Conservation (phyloP, 2,329 filamentous ascomycete species). For the Chalara sp. region DNA sequence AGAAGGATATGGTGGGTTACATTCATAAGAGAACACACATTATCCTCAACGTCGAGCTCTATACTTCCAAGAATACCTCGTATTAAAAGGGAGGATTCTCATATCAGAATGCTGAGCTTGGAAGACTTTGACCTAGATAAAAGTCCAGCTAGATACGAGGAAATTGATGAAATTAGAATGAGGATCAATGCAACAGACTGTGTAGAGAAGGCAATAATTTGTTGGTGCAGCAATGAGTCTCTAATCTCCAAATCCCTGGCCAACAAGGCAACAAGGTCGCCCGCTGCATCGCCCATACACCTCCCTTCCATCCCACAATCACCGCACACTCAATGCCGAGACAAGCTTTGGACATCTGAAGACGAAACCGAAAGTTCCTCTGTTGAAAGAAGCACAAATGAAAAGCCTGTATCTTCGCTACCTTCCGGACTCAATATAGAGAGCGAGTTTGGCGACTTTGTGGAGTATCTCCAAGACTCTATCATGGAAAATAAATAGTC, state of each 20-base stretch:
- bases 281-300: no score
- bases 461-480: no score
- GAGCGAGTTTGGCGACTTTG: no score
- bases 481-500: no score
- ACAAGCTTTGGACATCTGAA: no score
- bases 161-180: conserved; percentile 1
- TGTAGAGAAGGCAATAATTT: conserved; percentile 8
- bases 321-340: no score
- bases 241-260: neutral
- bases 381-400: no score
- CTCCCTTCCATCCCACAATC: no score
- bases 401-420: no score
- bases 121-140: conserved; percentile 11
- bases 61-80: neutral
- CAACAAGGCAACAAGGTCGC: no score
- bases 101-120: conserved; percentile 5
- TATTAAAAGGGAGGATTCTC: conserved; percentile 7
- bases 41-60: conserved; percentile 49
- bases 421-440: no score
- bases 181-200: conserved; percentile 1
- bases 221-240: conserved; percentile 2
- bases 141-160: neutral
- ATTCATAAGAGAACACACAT: conserved; percentile 84
- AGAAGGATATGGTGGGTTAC: conserved; percentile 96
- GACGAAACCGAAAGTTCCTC: no score